phyloP scores from a whole-genome alignment of 2,329 filamentous ascomycete species.

The Fusarium armeniacum region DNA sequence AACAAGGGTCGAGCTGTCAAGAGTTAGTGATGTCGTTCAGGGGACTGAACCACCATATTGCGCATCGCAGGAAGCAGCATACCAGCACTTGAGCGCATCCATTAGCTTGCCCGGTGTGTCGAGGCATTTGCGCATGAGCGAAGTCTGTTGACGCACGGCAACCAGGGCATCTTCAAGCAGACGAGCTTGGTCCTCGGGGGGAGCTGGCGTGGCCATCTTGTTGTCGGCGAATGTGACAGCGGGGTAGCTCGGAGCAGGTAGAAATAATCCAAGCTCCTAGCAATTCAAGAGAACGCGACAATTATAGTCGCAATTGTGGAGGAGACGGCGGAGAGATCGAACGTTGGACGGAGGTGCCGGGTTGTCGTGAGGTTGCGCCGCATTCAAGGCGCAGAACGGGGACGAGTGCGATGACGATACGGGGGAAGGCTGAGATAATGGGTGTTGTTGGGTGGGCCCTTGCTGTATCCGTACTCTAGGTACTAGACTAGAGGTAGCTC shows the following conservation, averaged over 20 bases:
- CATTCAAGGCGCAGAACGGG: constrained; percentile 47
- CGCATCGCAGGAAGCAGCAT: constrained; percentile 56
- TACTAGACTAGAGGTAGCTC: no score
- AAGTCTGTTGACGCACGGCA: constrained; percentile 96
- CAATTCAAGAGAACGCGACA: constrained; percentile 47
- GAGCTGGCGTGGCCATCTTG: constrained; percentile 68
- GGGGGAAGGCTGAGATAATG: constrained; percentile 52
- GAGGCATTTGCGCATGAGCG: constrained; percentile 96
- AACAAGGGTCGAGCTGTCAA: constrained; percentile 88
- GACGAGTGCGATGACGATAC: constrained; percentile 49
- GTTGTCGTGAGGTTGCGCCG: constrained; percentile 47
- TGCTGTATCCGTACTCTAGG: constrained; percentile 10
- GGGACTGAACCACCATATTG: constrained; percentile 15
- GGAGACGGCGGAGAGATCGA: constrained; percentile 32
- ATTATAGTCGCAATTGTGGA: constrained; percentile 34
- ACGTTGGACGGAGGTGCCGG: constrained; percentile 32
- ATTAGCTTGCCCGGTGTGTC: constrained; percentile 98
- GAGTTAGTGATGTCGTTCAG: constrained; percentile 31
- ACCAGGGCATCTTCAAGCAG: constrained; percentile 97
- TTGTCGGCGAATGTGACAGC: constrained; percentile 50
- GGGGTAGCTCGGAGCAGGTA: constrained; percentile 52
- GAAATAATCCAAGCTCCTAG: constrained; percentile 44
- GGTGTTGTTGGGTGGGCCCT: constrained; percentile 39
- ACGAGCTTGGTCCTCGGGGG: constrained; percentile 85
- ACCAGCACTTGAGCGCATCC: constrained; percentile 99